Evolutionary conservation across 306 rosid species (phyloP).

Genomic region (Malus orientalis): DNA sequence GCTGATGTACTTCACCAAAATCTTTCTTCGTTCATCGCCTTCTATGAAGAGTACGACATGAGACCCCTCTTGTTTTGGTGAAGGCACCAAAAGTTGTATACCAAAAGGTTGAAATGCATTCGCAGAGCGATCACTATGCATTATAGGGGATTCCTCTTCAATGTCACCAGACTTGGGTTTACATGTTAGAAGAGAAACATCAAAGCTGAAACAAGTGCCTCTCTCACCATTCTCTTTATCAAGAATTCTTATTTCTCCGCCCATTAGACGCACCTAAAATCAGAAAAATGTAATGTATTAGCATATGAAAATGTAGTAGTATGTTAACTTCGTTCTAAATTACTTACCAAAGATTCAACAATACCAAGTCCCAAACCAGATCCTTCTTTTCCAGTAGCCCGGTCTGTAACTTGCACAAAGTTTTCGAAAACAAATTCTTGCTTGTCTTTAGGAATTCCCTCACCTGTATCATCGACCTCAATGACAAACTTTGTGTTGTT

Average conservation of each 20-base stretch:
- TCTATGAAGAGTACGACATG: slow-evolving; percentile 26
- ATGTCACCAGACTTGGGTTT: slow-evolving; percentile 12
- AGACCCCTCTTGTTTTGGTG: slow-evolving; percentile 41
- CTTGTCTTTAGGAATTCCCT: slow-evolving; percentile 80
- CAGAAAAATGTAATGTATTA: background rate
- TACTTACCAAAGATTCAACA: slow-evolving; percentile 70
- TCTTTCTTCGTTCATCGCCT: slow-evolving; percentile 14
- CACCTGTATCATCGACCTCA: slow-evolving; percentile 84
- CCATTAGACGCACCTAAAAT: slow-evolving; percentile 72
- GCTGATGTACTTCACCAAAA: slow-evolving; percentile 29
- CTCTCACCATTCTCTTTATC: slow-evolving; percentile 59
- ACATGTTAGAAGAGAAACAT: slow-evolving; percentile 33
- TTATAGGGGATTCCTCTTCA: slow-evolving; percentile 17
- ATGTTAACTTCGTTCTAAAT: background rate
- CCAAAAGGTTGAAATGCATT: background rate
- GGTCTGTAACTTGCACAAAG: slow-evolving; percentile 69
- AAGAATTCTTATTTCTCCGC: slow-evolving; percentile 58
- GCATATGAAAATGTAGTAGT: background rate
- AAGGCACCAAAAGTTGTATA: slow-evolving; percentile 2
- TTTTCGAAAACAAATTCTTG: slow-evolving; percentile 58
- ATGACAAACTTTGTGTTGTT: slow-evolving; percentile 47
- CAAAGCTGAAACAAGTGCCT: slow-evolving; percentile 78
- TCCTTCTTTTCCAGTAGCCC: slow-evolving; percentile 52
- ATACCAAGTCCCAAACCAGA: slow-evolving; percentile 94
- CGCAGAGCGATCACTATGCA: background rate